A percentile compares a stretch with the other conserved stretches of the same genome.
phyloP scores from a whole-genome alignment of 169 alveolate genomes.

The Cryptosporidium parvum region DNA sequence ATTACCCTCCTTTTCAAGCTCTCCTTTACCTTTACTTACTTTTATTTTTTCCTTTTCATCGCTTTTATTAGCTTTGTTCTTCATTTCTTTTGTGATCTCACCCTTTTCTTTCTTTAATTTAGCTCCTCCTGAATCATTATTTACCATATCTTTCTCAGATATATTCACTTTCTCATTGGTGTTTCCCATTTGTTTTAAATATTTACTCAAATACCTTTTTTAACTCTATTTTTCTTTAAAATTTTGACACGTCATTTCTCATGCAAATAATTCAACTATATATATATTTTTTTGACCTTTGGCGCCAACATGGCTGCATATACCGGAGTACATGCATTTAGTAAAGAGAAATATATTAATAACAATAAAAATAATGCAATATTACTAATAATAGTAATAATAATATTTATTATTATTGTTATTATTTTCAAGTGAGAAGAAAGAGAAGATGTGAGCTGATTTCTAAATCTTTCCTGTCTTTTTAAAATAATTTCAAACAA shows the following conservation, averaged over 20 bases:
- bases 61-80: not conserved
- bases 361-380: not conserved
- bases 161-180: not conserved
- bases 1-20: not conserved
- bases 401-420: too few species aligned
- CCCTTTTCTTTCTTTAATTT: not conserved
- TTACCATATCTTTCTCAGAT: not conserved
- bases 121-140: not conserved
- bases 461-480: too few species aligned
- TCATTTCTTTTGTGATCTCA: conserved; percentile 9
- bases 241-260: conserved; percentile 11
- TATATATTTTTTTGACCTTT: not conserved
- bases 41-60: not conserved
- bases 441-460: too few species aligned
- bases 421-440: too few species aligned
- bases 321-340: conserved; percentile 26
- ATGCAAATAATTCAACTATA: not conserved
- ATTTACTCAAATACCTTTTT: not conserved
- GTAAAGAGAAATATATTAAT: not conserved
- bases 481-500: not conserved
- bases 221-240: not conserved
- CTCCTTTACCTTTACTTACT: not conserved
- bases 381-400: too few species aligned
- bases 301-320: conserved; percentile 30
- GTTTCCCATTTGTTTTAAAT: not conserved